Base-by-base conservation (phyloP, 176 grass and related monocot species). In the Dendrocalamus sinicus region DNA sequence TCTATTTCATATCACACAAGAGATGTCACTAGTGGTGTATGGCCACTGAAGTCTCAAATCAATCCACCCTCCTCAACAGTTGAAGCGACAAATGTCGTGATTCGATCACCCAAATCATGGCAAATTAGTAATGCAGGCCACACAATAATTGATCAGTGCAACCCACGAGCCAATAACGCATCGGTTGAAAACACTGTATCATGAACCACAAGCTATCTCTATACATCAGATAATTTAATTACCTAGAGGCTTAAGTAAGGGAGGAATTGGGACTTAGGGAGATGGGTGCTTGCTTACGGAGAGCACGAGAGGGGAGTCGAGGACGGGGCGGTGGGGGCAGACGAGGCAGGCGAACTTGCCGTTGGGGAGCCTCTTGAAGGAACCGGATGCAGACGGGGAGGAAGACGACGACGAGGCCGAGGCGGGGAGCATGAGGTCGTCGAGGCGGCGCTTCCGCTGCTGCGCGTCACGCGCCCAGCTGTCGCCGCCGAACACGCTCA, bases 401-500 rank as follows among this genome's bases (percentile, higher is more conserved):
- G 64, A 70, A 17, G 88, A 76, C 19, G 81, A 80, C 37, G 77
- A 80, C 35, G 81, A 68, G 35, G 90, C 81, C 19, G 88, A 64
- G 17, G 87, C 54, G 43, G 86, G 72, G 48, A 91, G 86, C 55
- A 97, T 79, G 75, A 94, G 95, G 44, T 91, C 89, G 47, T 97
- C 92, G 40, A 94, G 87, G 76, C 89, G 90, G 53, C 92, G 89
- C 87, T 93, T 94, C 86, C 89, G 86, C 32, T 93, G 77, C 84
- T 88, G 90, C n/a, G 89, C 85, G 41, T 94, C 95, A 50, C 86
- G 79, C 47, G 59, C 84, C 95, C 92, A 94, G 81, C 87, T 93
- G 64, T 97, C 91, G 51, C 95, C 92, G 79, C 92, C 90, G 59
- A 86, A 94, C 69, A 86, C 85, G 77, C 92, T 94, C 95, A 94